Percentiles rank a stretch among this genome's conserved stretches.
Conservation (phyloP, 139 green algal genomes). For the Deuterostichococcus epilithicus region DNA sequence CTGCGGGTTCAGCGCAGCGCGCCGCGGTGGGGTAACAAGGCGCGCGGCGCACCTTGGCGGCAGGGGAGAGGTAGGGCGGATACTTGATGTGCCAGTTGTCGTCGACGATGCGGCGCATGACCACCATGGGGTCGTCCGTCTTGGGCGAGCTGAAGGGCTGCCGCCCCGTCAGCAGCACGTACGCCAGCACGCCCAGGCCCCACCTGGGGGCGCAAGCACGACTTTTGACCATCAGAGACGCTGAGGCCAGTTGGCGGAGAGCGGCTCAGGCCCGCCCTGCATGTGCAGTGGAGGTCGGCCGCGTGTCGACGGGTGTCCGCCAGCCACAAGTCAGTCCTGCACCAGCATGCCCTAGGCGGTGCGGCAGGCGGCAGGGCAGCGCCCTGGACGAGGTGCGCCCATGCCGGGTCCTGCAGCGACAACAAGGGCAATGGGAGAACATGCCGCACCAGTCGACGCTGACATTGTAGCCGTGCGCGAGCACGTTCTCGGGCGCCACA, state of each 20-base stretch:
- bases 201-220: slow-evolving; percentile 39
- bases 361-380: no score
- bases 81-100: slow-evolving; percentile 86
- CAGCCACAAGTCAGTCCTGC: no score
- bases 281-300: no score
- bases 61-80: slow-evolving; percentile 81
- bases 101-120: slow-evolving; percentile 96
- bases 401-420: not conserved
- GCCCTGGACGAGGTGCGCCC: not conserved
- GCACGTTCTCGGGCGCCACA: slow-evolving; percentile 93
- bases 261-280: no score
- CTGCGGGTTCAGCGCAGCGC: no score
- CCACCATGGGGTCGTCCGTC: slow-evolving; percentile 94
- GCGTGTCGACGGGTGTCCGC: no score
- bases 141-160: slow-evolving; percentile 91
- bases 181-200: slow-evolving; percentile 90
- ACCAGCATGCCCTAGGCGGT: no score
- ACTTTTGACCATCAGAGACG: not conserved
- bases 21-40: not conserved
- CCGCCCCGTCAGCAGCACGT: slow-evolving; percentile 90
- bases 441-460: slow-evolving; percentile 85
- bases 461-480: slow-evolving; percentile 89
- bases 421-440: no score
- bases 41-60: slow-evolving; percentile 49
- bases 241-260: not conserved